These are phyloP conservation scores for Globisporangium cystogenes DNA, from an alignment of 352 stramenopile species.

Conservation along the genomic window DNA sequence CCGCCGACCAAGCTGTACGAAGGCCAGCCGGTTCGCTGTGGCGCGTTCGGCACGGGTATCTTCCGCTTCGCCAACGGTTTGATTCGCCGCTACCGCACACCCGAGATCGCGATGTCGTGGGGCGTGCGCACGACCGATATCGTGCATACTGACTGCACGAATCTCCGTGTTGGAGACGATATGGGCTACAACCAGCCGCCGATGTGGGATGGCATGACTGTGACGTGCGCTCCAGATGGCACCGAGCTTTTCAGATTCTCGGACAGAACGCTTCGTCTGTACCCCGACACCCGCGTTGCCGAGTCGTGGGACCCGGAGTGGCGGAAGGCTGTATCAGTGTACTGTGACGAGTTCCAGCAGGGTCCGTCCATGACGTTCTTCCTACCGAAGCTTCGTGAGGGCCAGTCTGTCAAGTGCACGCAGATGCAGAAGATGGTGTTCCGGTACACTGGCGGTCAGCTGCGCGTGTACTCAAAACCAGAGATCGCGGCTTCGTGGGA, in stretches of 20 bases:
- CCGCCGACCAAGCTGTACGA: not conserved
- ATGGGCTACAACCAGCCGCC: conserved; percentile 9
- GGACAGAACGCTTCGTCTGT: conserved; percentile 11
- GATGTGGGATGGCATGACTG: conserved; percentile 7
- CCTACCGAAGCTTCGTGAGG: conserved; percentile 8
- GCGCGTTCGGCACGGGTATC: not conserved
- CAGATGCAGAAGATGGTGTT: not conserved
- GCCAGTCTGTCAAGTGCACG: conserved; percentile 12
- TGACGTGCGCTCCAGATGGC: conserved; percentile 1
- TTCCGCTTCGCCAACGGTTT: conserved; percentile 16
- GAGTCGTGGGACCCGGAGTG: conserved; percentile 18
- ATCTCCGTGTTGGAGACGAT: conserved; percentile 1
- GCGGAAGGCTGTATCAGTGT: conserved; percentile 4
- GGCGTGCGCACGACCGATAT: conserved; percentile 8
- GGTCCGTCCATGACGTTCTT: conserved; percentile 10
- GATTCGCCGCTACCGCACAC: conserved; percentile 8
- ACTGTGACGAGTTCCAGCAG: conserved; percentile 10
- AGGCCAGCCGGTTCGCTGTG: conserved; percentile 17
- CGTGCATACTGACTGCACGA: conserved; percentile 3
- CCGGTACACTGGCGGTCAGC: conserved; percentile 9
- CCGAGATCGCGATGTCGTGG: conserved; percentile 18
- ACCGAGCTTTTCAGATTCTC: conserved; percentile 2
- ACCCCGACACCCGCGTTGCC: conserved; percentile 11
- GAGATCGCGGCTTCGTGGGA: conserved; percentile 21
- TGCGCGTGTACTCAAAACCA: conserved; percentile 12